Percentiles rank a stretch among this genome's conserved stretches.
Conservation (phyloP, 768 basidiomycete genomes). For the Krasilnikovozyma curviuscula region DNA sequence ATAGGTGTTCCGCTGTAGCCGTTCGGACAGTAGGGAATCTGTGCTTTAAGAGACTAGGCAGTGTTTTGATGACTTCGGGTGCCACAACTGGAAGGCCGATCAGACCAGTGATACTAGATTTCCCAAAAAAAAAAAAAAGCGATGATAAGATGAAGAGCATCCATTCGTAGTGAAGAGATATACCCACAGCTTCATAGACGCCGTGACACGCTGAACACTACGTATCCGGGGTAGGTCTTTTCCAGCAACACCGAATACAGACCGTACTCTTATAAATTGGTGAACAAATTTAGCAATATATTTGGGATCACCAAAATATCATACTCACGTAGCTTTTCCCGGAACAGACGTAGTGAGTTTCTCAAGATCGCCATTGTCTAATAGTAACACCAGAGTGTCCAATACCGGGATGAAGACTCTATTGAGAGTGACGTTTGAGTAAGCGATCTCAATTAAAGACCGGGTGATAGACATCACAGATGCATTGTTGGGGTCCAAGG, state of each 20-base stretch:
- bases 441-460: conserved; percentile 30
- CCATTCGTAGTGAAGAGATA: conserved; percentile 3
- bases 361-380: conserved; percentile 46
- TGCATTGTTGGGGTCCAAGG: conserved; percentile 1
- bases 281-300: background rate
- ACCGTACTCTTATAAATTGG: background rate
- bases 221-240: conserved; percentile 8
- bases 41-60: conserved; percentile 53
- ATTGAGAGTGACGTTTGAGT: conserved; percentile 42
- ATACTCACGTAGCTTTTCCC: conserved; percentile 32
- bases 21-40: conserved; percentile 65
- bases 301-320: background rate
- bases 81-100: conserved; percentile 36
- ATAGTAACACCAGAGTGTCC: conserved; percentile 50
- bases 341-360: conserved; percentile 31
- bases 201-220: conserved; percentile 59
- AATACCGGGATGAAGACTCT: conserved; percentile 61
- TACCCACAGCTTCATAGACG: conserved; percentile 66
- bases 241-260: background rate
- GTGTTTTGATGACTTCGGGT: conserved; percentile 29
- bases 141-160: background rate
- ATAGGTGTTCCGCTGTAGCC: conserved; percentile 64
- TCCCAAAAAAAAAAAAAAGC: background rate
- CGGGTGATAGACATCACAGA: conserved; percentile 9
- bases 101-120: conserved; percentile 21